Evolutionary conservation across 495 filamentous ascomycete species (phyloP), one percentile per base, ranked within the genome.

Genomic region (Aspergillus steynii): DNA sequence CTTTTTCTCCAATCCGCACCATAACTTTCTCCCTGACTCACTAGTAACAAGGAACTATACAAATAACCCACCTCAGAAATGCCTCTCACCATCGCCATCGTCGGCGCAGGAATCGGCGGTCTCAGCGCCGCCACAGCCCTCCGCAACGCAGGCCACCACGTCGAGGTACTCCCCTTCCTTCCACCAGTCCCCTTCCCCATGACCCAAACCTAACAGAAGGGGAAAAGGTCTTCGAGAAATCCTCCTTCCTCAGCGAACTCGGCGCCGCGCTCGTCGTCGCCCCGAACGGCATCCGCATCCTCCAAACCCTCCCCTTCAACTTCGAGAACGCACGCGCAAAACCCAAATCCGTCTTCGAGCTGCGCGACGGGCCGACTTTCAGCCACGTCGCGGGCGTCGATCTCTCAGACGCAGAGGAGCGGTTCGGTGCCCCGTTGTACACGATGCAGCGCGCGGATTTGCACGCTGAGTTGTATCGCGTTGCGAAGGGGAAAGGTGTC

Each of bases 401-500:
- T 50, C 29, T 69, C 6, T 29, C 49, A 1, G 20, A 49, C 3
- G 51, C 55, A 1, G 53, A 42, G 5, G 28, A 59, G 37, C 12
- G 37, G 8, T 61, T 57, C 29, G 66, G 68, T 1, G 29, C 50
- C 1, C 54, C 53, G 26, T 47, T 60, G 10, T 70, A 74, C 37
- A 63, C 74, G 2, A 69, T 81, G n/a, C 82, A 86, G 70, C 71
- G 84, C 2, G 79, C 82, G 1, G 83, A 83, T 72, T 60, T 78
- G 61, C 80, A 84, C 69, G 65, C 64, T 0, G 81, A 80, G 55
- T 61, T 87, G 31, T 63, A 74, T 55, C 58, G 68, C 14, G 51
- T 75, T 20, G 78, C 77, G 0, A 59, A 56, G 2, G 65, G 68
- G 1, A 28, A 32, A 3, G 70, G 68, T 10, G 74, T 69, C 6